phyloP scores from a whole-genome alignment of 768 basidiomycete genomes.

The Phaeotremella fagi region DNA sequence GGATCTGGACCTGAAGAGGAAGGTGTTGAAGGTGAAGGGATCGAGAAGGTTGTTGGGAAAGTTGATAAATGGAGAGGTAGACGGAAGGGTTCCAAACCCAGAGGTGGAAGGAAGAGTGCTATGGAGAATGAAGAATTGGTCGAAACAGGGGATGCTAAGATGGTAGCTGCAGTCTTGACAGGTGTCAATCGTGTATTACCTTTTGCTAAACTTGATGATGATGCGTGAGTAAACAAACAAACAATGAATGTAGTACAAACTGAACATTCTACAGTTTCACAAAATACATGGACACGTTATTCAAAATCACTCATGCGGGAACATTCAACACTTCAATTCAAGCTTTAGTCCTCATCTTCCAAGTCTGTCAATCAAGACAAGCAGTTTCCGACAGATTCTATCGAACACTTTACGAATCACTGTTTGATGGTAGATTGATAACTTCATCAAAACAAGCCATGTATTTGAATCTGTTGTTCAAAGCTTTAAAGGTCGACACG shows the following conservation, averaged over 20 bases:
- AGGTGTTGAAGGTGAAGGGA: slow-evolving; percentile 18
- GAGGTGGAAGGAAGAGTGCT: slow-evolving; percentile 41
- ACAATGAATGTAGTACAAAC: background rate
- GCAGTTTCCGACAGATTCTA: slow-evolving; percentile 52
- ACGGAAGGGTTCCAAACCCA: slow-evolving; percentile 39
- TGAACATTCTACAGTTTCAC: slow-evolving; percentile 58
- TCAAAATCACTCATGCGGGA: slow-evolving; percentile 88
- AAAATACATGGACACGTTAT: slow-evolving; percentile 85
- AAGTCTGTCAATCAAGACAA: slow-evolving; percentile 54
- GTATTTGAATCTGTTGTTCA: slow-evolving; percentile 92
- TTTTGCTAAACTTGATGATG: slow-evolving; percentile 74
- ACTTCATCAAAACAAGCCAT: slow-evolving; percentile 89
- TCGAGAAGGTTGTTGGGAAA: slow-evolving; percentile 50
- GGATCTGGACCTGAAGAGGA: slow-evolving; percentile 32
- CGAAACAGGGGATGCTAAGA: slow-evolving; percentile 71
- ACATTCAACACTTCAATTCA: slow-evolving; percentile 97
- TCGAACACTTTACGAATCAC: slow-evolving; percentile 80
- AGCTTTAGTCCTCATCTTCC: slow-evolving; percentile 81
- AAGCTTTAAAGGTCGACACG: slow-evolving; percentile 68
- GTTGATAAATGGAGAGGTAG: slow-evolving; percentile 50
- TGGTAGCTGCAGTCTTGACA: slow-evolving; percentile 84
- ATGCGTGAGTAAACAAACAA: slow-evolving; percentile 54
- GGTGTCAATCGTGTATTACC: slow-evolving; percentile 94
- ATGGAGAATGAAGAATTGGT: slow-evolving; percentile 52
- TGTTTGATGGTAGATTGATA: slow-evolving; percentile 74